Percentiles rank a stretch among this genome's conserved stretches.
Evolutionary conservation across 129 eudicot species (phyloP).

Genomic region (Tagetes patula): DNA sequence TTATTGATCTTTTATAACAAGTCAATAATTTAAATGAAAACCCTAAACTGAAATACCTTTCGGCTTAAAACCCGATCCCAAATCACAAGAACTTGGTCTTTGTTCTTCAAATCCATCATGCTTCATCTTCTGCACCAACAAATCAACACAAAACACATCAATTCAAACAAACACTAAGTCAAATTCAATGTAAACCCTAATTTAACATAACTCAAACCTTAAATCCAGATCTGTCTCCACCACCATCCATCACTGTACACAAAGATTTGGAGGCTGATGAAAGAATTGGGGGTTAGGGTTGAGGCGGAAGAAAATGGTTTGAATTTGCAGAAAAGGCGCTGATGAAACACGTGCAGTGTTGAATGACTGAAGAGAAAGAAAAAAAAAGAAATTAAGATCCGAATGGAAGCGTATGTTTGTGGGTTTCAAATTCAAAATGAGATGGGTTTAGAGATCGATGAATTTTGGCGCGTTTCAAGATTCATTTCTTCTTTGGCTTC

Average conservation of each 20-base stretch:
- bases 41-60: slow-evolving; percentile 11
- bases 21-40: background rate
- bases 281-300: background rate
- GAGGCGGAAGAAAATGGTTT: slow-evolving; percentile 30
- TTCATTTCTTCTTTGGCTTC: background rate
- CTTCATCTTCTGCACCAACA: slow-evolving; percentile 33
- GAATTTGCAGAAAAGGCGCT: slow-evolving; percentile 28
- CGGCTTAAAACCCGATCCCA: slow-evolving; percentile 4
- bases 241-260: slow-evolving; percentile 6
- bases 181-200: slow-evolving; percentile 1
- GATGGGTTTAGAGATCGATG: slow-evolving; percentile 8
- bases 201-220: slow-evolving; percentile 24
- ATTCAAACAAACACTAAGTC: background rate
- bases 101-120: slow-evolving; percentile 25
- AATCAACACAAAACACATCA: slow-evolving; percentile 2
- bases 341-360: slow-evolving; percentile 39
- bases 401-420: slow-evolving; percentile 31
- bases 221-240: slow-evolving; percentile 24
- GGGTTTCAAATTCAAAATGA: slow-evolving; percentile 34
- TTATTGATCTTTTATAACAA: background rate
- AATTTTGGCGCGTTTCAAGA: slow-evolving; percentile 33
- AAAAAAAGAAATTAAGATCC: slow-evolving; percentile 4
- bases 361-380: background rate
- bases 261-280: background rate
- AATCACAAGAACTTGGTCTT: slow-evolving; percentile 1